Evolutionary conservation across 768 basidiomycete species (phyloP).

Genomic region (Multifurca ochricompacta): DNA sequence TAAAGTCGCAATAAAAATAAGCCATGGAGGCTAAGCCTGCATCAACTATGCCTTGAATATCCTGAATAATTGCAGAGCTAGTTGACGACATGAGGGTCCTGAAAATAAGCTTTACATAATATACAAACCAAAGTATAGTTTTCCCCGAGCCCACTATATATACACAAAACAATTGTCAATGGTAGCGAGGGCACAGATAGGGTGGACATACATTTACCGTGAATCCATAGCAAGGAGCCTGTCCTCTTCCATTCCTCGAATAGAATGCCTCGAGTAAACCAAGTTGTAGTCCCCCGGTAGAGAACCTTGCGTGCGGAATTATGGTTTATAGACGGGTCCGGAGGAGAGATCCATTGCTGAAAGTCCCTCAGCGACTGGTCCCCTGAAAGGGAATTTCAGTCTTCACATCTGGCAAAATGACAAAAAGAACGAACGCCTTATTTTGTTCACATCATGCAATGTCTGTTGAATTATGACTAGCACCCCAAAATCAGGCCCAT

Average conservation of each 20-base stretch:
- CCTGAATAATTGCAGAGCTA: slow-evolving; percentile 8
- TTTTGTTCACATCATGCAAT: neutral
- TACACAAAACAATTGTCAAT: neutral
- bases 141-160: slow-evolving; percentile 8
- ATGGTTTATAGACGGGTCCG: slow-evolving; percentile 4
- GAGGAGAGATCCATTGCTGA: slow-evolving; percentile 8
- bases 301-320: neutral
- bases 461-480: neutral
- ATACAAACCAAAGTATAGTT: slow-evolving; percentile 4
- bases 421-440: neutral
- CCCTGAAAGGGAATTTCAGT: neutral
- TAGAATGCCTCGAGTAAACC: neutral
- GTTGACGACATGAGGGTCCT: neutral
- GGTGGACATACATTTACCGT: slow-evolving; percentile 1
- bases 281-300: slow-evolving; percentile 1
- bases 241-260: slow-evolving; percentile 6
- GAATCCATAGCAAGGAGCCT: slow-evolving; percentile 2
- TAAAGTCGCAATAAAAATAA: slow-evolving; percentile 8
- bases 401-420: neutral
- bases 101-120: neutral
- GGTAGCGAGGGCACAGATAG: neutral
- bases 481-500: neutral
- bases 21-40: slow-evolving; percentile 3
- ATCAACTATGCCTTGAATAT: slow-evolving; percentile 3
- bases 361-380: neutral